Evolutionary conservation across 1,284 basidiomycete species (phyloP), one percentile per base, ranked within the genome.

Genomic region (Leccinum insolens): DNA sequence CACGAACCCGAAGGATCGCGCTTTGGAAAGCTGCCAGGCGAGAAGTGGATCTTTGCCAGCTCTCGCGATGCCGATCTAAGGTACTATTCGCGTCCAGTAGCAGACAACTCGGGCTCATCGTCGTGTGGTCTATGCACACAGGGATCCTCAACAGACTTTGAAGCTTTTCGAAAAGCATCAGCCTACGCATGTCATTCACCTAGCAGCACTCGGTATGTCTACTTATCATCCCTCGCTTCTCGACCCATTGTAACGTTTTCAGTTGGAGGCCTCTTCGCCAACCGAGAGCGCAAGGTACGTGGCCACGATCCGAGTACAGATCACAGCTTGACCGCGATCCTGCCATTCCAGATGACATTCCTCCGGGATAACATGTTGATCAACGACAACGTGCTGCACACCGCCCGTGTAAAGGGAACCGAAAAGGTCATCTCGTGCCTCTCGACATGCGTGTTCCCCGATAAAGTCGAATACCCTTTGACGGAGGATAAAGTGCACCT

Each of bases 211-310:
- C 44, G 93, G 93, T 94, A 73, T 31, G 89, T 66, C 41, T 22
- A 55, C 8, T 12, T 14, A 25, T 7, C n/a, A 14, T 31, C 12
- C 17, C 2, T 64, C 60, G 4, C 22, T 15, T 58, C 61, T 28
- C n/a, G 49, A 66, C 69, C 62, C n/a, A 52, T 28, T 46, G 65
- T 72, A 59, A 67, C 52, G 37, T 67, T 22, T 20, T 69, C 75
- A 93, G 95, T 96, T 65, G 95, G 95, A 11, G 95, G 95, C 12
- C 81, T 96, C 37, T 96, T 95, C 84, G 92, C 89, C 74, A 96
- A 96, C 82, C 95, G 96, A 91, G 91, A 92, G 75, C 89, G 90
- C 81, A 96, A 96, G 80, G 93, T 89, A 66, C 44, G 80, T 67
- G 17, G 8, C 12, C 22, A 60, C 3, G 4, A 44, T 65, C 37